Conservation (phyloP, 2,329 filamentous ascomycete species). For the Colletotrichum agaves region DNA sequence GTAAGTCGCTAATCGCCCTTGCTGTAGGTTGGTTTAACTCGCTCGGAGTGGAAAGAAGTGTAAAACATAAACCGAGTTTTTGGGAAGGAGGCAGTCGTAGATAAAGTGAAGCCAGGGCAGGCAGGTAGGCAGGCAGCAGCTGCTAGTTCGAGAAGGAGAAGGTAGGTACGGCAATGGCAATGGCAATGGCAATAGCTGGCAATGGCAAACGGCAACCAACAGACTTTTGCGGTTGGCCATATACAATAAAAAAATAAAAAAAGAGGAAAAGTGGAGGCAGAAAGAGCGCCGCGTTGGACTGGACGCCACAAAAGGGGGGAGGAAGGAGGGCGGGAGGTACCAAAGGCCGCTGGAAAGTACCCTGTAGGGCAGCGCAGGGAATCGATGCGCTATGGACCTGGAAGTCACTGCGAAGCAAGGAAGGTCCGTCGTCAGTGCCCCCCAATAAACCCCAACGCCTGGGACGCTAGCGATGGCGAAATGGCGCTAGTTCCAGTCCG, state of each 20-base stretch:
- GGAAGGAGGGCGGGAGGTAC: neutral
- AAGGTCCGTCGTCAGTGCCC: neutral
- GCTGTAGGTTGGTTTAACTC: neutral
- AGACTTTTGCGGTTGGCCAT: no score
- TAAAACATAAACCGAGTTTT: neutral
- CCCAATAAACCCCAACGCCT: slow-evolving; percentile 3
- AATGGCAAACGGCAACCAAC: neutral
- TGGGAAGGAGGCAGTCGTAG: slow-evolving; percentile 9
- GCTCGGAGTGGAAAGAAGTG: neutral
- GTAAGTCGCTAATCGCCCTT: neutral
- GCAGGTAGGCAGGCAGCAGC: neutral
- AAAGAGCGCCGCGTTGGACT: neutral
- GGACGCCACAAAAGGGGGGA: slow-evolving; percentile 10
- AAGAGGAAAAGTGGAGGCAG: neutral
- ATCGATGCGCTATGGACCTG: neutral
- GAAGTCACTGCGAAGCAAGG: neutral
- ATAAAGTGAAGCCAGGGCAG: neutral
- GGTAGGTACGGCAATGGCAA: neutral
- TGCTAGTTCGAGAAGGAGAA: neutral
- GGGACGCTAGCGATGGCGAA: neutral
- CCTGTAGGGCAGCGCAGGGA: neutral
- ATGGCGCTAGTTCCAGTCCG: slow-evolving; percentile 31
- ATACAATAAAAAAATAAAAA: neutral
- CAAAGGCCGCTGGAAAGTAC: neutral
- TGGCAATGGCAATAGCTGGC: neutral